Base-by-base conservation (phyloP, 352 stramenopile genomes). In the Phytophthora brassicae region DNA sequence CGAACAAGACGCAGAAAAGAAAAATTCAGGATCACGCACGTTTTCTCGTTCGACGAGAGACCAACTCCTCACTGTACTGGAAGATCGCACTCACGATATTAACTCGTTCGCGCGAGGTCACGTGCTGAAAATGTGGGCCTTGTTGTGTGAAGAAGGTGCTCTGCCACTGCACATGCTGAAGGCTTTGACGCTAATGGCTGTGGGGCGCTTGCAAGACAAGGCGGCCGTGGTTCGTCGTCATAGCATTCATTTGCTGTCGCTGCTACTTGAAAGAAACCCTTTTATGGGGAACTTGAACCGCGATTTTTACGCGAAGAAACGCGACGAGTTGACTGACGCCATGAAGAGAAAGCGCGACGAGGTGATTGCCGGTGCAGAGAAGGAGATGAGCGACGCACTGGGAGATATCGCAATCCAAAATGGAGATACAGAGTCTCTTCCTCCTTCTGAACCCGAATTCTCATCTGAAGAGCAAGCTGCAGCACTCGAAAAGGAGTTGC, bases 181-280 rank as follows among this genome's bases (percentile, higher is more conserved):
- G 53, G 76, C 60, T n/a, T 71, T 89, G 17, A 86, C 75, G n/a
- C 80, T 90, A 2, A 88, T 97, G 57, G 90, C 74, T 8, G 81
- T 91, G 11, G 78, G 96, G 48, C 80, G 96, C 2, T 66, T 99
- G 29, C 80, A 96, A 38, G 96, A 99, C 70, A 98, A 98, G 67
- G 95, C 91, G 31, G 91, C 94, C 1, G 85, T 98, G 16, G 95
- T 98, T 47, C 79, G 96, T 20, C 90, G 94, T 42, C 86, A 96
- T 28, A 90, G 74, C 14, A 81, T 93, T 42, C 60, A 94, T 66
- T 68, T 98, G 28, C 70, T 98, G 4, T 97, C 84, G n/a, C 61
- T 83, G 16, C 47, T 98, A 31, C 62, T 99, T 5, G 89, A 97
- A 66, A 95, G 92, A 56, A 99, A 99, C 63, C 96, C 95, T 9